Conservation (phyloP, 2,329 filamentous ascomycete species). For the Phaeosphaeriaceae sp. region DNA sequence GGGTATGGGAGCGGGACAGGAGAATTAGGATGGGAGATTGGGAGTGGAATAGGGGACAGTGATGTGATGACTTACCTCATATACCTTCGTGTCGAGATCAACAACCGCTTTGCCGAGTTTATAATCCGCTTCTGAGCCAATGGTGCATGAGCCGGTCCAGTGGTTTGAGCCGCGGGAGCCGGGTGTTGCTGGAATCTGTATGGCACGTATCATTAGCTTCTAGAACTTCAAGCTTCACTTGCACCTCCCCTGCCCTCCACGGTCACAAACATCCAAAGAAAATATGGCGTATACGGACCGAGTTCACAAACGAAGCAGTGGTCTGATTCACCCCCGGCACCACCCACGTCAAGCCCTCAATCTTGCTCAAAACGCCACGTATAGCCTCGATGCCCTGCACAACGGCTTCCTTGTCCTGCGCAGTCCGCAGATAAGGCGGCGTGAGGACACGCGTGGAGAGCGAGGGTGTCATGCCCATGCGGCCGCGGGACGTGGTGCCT, state of each 20-base stretch:
- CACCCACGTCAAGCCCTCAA: constrained; percentile 61
- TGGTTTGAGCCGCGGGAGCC: constrained; percentile 48
- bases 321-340: constrained; percentile 57
- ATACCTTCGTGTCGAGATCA: constrained; percentile 56
- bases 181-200: constrained; percentile 29
- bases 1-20: too few relatives aligned
- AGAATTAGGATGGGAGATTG: too few relatives aligned
- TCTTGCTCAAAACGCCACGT: constrained; percentile 57
- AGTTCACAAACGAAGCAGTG: constrained; percentile 62
- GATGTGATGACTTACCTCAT: constrained; percentile 37
- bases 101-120: constrained; percentile 54
- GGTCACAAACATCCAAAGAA: too few relatives aligned
- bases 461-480: constrained; percentile 62
- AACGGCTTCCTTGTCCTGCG: constrained; percentile 65
- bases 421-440: constrained; percentile 63
- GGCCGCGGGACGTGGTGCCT: constrained; percentile 65
- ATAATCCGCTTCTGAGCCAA: constrained; percentile 45
- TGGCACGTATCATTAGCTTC: too few relatives aligned
- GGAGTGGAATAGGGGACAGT: neutral
- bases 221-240: neutral
- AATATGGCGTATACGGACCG: too few relatives aligned
- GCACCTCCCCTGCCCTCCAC: neutral
- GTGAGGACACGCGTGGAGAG: constrained; percentile 64
- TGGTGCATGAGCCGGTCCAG: constrained; percentile 61
- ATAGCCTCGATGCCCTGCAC: constrained; percentile 67